These are phyloP conservation scores for Macrolepiota albuminosa DNA, from an alignment of 768 basidiomycete species.

Conservation along the genomic window DNA sequence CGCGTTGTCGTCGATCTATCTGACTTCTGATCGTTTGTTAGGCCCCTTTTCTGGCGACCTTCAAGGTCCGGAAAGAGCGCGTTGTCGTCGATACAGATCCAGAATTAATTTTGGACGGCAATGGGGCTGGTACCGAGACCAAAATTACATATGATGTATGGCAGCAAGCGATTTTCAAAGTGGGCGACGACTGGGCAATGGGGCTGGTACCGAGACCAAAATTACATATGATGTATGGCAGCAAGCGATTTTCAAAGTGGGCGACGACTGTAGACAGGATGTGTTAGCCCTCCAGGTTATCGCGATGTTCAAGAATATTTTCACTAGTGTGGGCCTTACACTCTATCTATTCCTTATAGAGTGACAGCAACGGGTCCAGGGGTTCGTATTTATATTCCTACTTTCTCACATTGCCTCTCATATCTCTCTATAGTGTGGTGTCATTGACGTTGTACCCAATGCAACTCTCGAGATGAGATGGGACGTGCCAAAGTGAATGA, in stretches of 20 bases:
- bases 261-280: constrained; percentile 98
- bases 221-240: constrained; percentile 90
- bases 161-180: constrained; percentile 99
- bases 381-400: constrained; percentile 42
- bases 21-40: constrained; percentile 25
- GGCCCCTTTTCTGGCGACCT: constrained; percentile 99
- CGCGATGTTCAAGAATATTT: constrained; percentile 99
- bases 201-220: constrained; percentile 50
- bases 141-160: constrained; percentile 79
- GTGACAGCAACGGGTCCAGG: constrained; percentile 97
- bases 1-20: constrained; percentile 47
- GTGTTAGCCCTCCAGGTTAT: constrained; percentile 96
- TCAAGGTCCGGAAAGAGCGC: constrained; percentile 91
- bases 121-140: constrained; percentile 52
- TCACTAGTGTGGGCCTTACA: constrained; percentile 80
- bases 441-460: constrained; percentile 98
- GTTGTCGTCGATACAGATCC: constrained; percentile 64
- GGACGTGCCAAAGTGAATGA: constrained; percentile 98
- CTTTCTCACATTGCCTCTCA: background rate
- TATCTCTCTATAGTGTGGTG: constrained; percentile 66
- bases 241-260: constrained; percentile 99
- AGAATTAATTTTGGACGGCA: constrained; percentile 65
- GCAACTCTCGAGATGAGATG: constrained; percentile 98
- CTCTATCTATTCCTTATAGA: constrained; percentile 93
- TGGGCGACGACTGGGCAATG: constrained; percentile 92